A percentile compares a stretch with the other conserved stretches of the same genome.
Conservation (phyloP, 768 basidiomycete species). For the Exidia glandulosa region DNA sequence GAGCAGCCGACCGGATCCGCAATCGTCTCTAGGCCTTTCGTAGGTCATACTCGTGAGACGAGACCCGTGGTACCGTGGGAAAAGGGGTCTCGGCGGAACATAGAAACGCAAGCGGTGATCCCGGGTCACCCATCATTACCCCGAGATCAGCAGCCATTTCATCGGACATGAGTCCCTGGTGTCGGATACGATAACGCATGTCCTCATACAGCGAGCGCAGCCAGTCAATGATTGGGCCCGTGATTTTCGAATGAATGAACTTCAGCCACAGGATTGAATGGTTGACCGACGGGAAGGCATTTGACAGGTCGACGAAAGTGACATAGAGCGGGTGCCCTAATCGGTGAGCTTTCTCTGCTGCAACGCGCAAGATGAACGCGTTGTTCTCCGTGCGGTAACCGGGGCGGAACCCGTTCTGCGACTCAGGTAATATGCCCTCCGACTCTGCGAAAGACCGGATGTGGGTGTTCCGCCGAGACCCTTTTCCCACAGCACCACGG, state of each 20-base stretch:
- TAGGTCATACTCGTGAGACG: too few relatives aligned
- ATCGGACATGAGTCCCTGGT: too few relatives aligned
- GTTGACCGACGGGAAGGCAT: too few relatives aligned
- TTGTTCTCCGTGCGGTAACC: constrained; percentile 21
- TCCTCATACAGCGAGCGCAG: constrained; percentile 3
- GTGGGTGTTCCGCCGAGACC: too few relatives aligned
- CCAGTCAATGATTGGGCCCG: constrained; percentile 8
- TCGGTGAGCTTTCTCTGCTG: constrained; percentile 10
- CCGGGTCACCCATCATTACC: too few relatives aligned
- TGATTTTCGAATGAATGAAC: constrained; percentile 10
- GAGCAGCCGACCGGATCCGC: too few relatives aligned
- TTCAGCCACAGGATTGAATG: constrained; percentile 23
- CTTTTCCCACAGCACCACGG: too few relatives aligned
- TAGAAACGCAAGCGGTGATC: too few relatives aligned
- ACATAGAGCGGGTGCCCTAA: constrained; percentile 9
- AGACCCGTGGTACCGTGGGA: too few relatives aligned
- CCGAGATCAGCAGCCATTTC: too few relatives aligned
- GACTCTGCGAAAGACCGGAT: constrained; percentile 7
- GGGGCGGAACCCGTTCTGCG: constrained; percentile 22
- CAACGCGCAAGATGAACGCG: constrained; percentile 11
- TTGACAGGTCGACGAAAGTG: constrained; percentile 16
- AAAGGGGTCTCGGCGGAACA: too few relatives aligned
- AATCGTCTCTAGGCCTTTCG: too few relatives aligned
- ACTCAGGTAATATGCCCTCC: constrained; percentile 12
- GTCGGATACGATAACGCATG: constrained; percentile 8